Evolutionary conservation across 345 rosid species (phyloP).

Genomic region (Streptanthus diversifolius): DNA sequence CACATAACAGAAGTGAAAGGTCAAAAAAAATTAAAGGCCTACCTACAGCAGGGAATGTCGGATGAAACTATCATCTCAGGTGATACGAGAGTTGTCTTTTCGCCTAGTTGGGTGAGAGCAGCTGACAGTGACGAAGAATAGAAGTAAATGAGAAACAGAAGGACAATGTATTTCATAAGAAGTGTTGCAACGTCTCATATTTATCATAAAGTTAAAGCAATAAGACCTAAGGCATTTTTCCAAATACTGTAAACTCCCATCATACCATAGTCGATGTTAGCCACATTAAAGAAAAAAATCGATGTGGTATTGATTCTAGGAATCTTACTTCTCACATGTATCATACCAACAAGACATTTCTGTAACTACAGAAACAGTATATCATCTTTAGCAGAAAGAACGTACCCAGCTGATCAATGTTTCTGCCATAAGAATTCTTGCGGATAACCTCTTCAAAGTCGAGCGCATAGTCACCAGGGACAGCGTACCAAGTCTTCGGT

Average conservation of each 20-base stretch:
- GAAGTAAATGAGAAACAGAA: constrained; percentile 20
- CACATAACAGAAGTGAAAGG: constrained; percentile 6
- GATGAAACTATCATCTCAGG: constrained; percentile 80
- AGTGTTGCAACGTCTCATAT: not conserved
- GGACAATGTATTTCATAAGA: not conserved
- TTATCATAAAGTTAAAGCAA: constrained; percentile 4
- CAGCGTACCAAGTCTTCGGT: constrained; percentile 95
- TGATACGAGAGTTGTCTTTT: constrained; percentile 95
- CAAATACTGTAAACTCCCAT: not conserved
- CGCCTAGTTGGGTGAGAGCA: constrained; percentile 82
- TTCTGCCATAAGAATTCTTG: constrained; percentile 70
- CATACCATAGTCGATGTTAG: not conserved
- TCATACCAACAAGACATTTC: not conserved
- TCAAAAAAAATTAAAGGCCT: constrained; percentile 27
- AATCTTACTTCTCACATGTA: not conserved
- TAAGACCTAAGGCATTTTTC: not conserved
- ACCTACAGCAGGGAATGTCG: constrained; percentile 98
- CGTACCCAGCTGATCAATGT: constrained; percentile 77
- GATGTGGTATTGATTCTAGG: not conserved
- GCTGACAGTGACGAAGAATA: constrained; percentile 47
- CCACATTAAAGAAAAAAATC: not conserved
- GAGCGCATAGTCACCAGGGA: constrained; percentile 86
- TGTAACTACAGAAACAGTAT: not conserved
- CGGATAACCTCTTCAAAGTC: constrained; percentile 92
- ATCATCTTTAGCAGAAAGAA: constrained; percentile 5